Conservation (phyloP, 1,284 basidiomycete species). For the Wallemia ichthyophaga region DNA sequence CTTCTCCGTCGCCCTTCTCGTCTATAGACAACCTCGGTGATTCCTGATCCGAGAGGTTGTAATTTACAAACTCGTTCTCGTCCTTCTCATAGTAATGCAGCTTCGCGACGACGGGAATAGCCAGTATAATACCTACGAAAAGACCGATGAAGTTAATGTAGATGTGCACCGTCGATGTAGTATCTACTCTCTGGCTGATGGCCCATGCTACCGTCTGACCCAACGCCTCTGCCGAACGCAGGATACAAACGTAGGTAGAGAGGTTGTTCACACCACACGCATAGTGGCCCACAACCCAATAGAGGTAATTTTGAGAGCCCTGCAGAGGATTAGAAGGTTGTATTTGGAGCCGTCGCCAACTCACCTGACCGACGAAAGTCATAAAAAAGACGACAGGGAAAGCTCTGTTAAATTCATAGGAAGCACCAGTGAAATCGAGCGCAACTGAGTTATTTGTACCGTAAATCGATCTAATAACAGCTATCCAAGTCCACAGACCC, state of each 20-base stretch:
- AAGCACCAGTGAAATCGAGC: conserved; percentile 1
- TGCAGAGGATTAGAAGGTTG: neutral
- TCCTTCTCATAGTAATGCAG: neutral
- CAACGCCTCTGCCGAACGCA: conserved; percentile 3
- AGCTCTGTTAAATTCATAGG: neutral
- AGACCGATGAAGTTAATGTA: conserved; percentile 3
- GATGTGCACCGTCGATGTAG: conserved; percentile 1
- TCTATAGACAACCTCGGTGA: neutral
- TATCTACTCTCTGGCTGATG: neutral
- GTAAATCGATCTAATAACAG: conserved; percentile 9
- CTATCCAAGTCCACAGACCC: conserved; percentile 11
- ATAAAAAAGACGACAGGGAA: conserved; percentile 4
- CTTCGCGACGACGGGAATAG: neutral
- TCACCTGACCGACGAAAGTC: conserved; percentile 4
- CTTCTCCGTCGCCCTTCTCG: neutral
- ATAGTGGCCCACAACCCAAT: conserved; percentile 4
- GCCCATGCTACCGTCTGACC: conserved; percentile 5
- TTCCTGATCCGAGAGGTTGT: neutral
- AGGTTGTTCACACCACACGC: conserved; percentile 2
- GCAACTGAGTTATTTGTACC: conserved; percentile 1
- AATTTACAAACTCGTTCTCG: neutral
- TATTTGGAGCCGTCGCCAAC: no score
- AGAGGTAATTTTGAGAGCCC: conserved; percentile 1
- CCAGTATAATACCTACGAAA: conserved; percentile 1
- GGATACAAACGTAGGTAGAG: conserved; percentile 3